Evolutionary conservation across 2,329 filamentous ascomycete species (phyloP).

Genomic region (Microdochium trichocladiopsis): DNA sequence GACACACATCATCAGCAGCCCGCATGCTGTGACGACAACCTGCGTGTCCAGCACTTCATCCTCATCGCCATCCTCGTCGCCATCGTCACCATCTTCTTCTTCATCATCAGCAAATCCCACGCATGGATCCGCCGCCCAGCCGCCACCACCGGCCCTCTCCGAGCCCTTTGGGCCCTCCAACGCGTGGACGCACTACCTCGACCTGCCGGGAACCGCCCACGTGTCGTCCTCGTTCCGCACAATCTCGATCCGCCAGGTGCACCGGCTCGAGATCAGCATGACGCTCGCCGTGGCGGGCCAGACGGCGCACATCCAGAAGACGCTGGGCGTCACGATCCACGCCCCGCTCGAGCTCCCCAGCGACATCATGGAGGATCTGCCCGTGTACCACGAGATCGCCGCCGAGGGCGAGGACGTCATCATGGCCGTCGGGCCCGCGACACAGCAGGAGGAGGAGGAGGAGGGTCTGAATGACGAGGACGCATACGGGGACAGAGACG

Average conservation of each 20-base stretch:
- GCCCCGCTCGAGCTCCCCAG: background rate
- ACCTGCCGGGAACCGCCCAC: background rate
- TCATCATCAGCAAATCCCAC: too few relatives aligned
- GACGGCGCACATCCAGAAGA: background rate
- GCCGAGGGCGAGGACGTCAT: too few relatives aligned
- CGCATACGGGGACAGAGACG: too few relatives aligned
- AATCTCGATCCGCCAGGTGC: background rate
- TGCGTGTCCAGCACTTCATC: background rate
- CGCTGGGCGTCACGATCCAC: background rate
- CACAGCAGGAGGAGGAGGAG: too few relatives aligned
- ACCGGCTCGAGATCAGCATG: background rate
- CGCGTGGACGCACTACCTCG: background rate
- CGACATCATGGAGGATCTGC: background rate
- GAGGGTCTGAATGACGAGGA: too few relatives aligned
- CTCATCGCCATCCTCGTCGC: too few relatives aligned
- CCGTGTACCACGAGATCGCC: background rate
- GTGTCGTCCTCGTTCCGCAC: background rate
- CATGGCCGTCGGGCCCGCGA: too few relatives aligned
- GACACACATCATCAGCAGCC: background rate
- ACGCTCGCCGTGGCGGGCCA: background rate
- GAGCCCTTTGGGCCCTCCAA: background rate
- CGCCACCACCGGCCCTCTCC: background rate
- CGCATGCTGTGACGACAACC: background rate
- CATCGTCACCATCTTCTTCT: too few relatives aligned
- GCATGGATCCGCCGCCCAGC: background rate